phyloP scores from a whole-genome alignment of 1,139 yeast species.

The Protomyces arabidopsidicola region DNA sequence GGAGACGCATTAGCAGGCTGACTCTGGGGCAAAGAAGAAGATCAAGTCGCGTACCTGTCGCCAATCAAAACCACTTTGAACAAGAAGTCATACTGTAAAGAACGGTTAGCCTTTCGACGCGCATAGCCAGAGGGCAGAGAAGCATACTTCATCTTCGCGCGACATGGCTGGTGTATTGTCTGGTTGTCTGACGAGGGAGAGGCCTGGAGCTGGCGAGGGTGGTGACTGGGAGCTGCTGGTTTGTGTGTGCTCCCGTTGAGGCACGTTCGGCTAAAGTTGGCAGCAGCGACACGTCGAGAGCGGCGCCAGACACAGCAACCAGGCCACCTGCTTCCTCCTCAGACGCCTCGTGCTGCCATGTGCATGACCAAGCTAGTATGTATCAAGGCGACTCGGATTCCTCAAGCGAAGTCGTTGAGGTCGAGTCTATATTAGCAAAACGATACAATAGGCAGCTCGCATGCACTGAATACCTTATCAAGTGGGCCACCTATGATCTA shows the following conservation, averaged over 20 bases:
- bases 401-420: background rate
- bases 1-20: background rate
- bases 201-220: no score
- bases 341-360: background rate
- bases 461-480: background rate
- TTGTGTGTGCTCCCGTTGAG: no score
- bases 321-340: no score
- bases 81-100: slow-evolving; percentile 29
- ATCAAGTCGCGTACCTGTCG: slow-evolving; percentile 43
- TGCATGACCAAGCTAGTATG: background rate
- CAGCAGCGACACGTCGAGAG: no score
- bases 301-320: no score
- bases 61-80: slow-evolving; percentile 78
- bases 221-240: no score
- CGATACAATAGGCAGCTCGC: background rate
- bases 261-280: no score
- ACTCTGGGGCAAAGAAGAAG: background rate
- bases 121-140: no score
- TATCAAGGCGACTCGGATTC: background rate
- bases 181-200: background rate
- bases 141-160: slow-evolving; percentile 24
- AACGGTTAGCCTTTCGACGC: background rate
- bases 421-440: background rate
- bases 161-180: slow-evolving; percentile 4
- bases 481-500: background rate